Percentiles rank a stretch among this genome's conserved stretches.
These are phyloP conservation scores for Entamoeba dispar DNA, from an alignment of 208 protist genomes.

Conservation along the genomic window DNA sequence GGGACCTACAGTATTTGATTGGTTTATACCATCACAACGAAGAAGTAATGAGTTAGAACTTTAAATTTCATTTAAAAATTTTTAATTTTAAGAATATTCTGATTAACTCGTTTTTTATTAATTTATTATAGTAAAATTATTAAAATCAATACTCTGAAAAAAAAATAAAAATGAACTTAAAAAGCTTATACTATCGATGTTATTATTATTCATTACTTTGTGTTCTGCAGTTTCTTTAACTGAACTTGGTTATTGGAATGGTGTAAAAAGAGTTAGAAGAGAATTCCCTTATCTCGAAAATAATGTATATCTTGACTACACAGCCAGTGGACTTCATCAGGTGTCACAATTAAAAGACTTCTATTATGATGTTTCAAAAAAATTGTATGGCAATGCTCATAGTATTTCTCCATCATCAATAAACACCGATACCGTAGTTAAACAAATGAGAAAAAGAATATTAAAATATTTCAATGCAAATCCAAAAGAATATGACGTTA, in stretches of 20 bases:
- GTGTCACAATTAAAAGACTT: neutral
- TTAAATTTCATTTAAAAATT: no score
- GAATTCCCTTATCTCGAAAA: neutral
- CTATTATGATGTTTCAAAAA: neutral
- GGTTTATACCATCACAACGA: neutral
- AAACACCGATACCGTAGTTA: neutral
- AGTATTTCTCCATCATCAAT: neutral
- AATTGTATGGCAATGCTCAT: neutral
- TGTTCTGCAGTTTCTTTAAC: neutral
- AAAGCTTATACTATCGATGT: neutral
- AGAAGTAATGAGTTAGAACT: neutral
- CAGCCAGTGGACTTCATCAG: neutral
- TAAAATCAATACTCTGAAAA: neutral
- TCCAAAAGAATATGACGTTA: slow-evolving; percentile 18
- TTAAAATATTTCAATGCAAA: neutral
- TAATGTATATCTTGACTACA: neutral
- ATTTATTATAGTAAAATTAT: neutral
- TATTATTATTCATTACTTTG: neutral
- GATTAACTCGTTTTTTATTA: no score
- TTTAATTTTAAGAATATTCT: no score
- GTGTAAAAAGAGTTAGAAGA: neutral
- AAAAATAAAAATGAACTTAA: no score
- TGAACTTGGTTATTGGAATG: neutral
- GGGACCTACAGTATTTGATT: neutral
- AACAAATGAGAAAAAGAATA: neutral